Base-by-base conservation (phyloP, 2,329 filamentous ascomycete species). In the Pseudopyrenochaeta lycopersici region DNA sequence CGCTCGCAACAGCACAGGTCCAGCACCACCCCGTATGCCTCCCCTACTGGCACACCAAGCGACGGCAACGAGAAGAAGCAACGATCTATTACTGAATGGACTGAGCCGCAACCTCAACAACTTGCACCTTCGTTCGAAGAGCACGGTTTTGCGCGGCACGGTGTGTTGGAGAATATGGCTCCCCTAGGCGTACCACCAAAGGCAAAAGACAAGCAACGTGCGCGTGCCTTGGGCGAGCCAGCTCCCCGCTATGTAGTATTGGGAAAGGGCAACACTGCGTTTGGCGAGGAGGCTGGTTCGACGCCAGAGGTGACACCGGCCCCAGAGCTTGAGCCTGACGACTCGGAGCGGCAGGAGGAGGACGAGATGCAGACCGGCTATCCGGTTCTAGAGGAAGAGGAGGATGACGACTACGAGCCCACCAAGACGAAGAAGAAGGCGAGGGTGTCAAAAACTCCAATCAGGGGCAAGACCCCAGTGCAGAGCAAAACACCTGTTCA, bases 141-240 rank as follows among this genome's bases (percentile, higher is more conserved):
- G 63, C 81, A 85, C 72, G 90, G 90, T 39, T 83, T 95, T 63
- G 81, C 89, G 67, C 83, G 89, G 43, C 86, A 87, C 73, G 90
- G 90, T 60, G 90, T 96, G 15, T 81, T 96, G 53, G 88, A 91
- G 75, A 88, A 88, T 67, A 96, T 96, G 92, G 88, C 88, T 47
- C 88, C 92, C 21, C 79, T 97, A 50, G 92, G 92, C 35, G 84
- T 87, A 49, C 81, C 88, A 63, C 92, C 92, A 11, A 83, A 82
- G 18, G 77, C 83, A 42, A 84, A 86, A 71, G 80, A 87, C 61
- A 86, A 87, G 77, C 79, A 80, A 56, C 81, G 82, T 62, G 73
- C 82, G 53, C 83, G 80, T 67, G 71, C 73, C 27, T 77, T 80
- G 44, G 76, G 74, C 40, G 72, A 75, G 18, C 45, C 61, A 39